Evolutionary conservation across 1,284 basidiomycete genomes (phyloP), one percentile per base, ranked within the genome.

Genomic region (Xerocomus amazonicus): DNA sequence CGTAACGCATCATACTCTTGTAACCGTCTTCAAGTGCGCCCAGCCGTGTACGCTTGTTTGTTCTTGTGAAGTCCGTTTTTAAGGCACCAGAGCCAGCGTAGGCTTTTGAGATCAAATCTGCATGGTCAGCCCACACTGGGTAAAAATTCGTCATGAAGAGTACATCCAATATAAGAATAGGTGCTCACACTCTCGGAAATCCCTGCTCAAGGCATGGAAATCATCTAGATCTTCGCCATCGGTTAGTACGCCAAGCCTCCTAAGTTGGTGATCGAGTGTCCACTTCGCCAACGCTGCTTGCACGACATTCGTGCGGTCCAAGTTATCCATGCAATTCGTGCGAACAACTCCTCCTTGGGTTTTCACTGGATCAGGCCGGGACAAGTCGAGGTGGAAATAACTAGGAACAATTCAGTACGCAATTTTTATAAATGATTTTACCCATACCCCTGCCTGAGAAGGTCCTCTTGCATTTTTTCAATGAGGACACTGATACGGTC

Each of bases 111-210:
- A 99, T 90, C 45, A 79, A 76, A 69, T 99, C 93, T 16, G 93
- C 97, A 66, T 99, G 96, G 65, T 99, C 92, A 17, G 97, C 90
- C 97, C 97, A 99, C 68, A 98, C 94, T 95, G 53, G 50, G 8
- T 42, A 27, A n/a, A 44, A 9, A 29, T 61, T 16, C 55, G 41
- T 48, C 23, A 54, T 42, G 12, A 48, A 13, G 28, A 3, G 38
- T 45, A 26, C 42, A 42, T 34, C 40, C 33, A 27, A 46, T 9
- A 16, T n/a, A 41, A 29, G 28, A n/a, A 51, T 16, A 49, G 16
- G 34, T 34, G 39, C 89, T 63, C 60, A 97, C 94, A 79, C 68
- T 94, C 89, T 64, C 96, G 82, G 74, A 97, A 95, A 54, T 93
- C 81, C 58, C 78, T 78, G 71, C 88, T 85, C 59, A 97, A 80